These are phyloP conservation scores for Hamamelis virginiana DNA, from an alignment of 164 flowering plant genomes.

Conservation along the genomic window DNA sequence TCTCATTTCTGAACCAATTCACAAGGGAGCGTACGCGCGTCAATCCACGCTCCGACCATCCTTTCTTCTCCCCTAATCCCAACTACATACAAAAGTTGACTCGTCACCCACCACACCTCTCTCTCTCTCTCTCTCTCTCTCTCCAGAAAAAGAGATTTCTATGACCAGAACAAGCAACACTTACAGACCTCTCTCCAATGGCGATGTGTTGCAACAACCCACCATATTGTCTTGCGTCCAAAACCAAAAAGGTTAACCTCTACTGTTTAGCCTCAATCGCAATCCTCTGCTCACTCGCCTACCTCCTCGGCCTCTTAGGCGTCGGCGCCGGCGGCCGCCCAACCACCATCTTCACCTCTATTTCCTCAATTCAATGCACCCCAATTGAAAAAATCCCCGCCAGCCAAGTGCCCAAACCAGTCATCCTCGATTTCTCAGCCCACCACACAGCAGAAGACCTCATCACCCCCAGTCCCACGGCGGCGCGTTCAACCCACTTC, in stretches of 20 bases:
- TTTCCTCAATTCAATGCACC: neutral
- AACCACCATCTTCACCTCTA: constrained; percentile 3
- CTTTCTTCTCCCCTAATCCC: neutral
- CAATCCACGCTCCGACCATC: too few relatives aligned
- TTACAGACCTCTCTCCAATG: neutral
- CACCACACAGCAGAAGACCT: constrained; percentile 50
- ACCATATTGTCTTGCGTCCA: neutral
- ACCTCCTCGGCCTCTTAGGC: constrained; percentile 50
- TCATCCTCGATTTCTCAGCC: constrained; percentile 53
- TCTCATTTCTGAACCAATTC: too few relatives aligned
- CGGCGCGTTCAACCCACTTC: constrained; percentile 25
- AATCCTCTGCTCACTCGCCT: constrained; percentile 55
- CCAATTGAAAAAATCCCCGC: neutral
- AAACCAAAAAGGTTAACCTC: constrained; percentile 36
- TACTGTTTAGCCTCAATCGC: constrained; percentile 19
- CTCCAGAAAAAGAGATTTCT: neutral
- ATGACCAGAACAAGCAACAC: too few relatives aligned
- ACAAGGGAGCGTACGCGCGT: too few relatives aligned
- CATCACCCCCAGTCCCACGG: constrained; percentile 6
- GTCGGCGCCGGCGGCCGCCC: constrained; percentile 9
- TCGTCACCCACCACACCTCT: too few relatives aligned
- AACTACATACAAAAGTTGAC: too few relatives aligned
- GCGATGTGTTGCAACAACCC: neutral
- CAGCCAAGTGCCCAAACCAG: constrained; percentile 1
- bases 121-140: too few relatives aligned